Evolutionary conservation across 2,329 filamentous ascomycete species (phyloP).

Genomic region (Neofusicoccum umdonicola): DNA sequence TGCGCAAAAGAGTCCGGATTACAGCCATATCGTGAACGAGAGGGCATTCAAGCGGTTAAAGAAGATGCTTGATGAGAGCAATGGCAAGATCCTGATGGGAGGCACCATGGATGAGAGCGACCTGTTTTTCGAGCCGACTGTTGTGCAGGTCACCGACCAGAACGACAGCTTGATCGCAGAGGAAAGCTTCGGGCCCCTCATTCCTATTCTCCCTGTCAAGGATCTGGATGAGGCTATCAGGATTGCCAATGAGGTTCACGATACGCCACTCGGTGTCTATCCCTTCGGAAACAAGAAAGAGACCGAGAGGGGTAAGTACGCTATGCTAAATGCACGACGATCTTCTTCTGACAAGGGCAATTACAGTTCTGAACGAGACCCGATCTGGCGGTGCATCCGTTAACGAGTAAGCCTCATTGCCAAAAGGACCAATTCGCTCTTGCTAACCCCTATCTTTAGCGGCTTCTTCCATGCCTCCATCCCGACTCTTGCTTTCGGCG

Average conservation of each 20-base stretch:
- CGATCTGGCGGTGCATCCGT: conserved; percentile 52
- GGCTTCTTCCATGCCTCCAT: conserved; percentile 70
- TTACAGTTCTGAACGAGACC: conserved; percentile 44
- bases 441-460: conserved; percentile 10
- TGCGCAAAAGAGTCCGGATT: conserved; percentile 73
- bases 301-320: conserved; percentile 65
- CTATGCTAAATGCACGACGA: neutral
- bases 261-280: conserved; percentile 80
- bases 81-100: conserved; percentile 82
- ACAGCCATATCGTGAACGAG: conserved; percentile 75
- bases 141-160: conserved; percentile 74
- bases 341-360: neutral
- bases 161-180: conserved; percentile 77
- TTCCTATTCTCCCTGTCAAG: conserved; percentile 75
- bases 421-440: neutral
- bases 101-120: conserved; percentile 77
- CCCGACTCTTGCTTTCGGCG: conserved; percentile 74
- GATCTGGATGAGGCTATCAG: conserved; percentile 81
- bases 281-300: conserved; percentile 81
- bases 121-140: conserved; percentile 85
- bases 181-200: conserved; percentile 92
- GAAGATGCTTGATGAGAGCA: conserved; percentile 81
- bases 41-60: conserved; percentile 79
- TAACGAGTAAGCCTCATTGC: conserved; percentile 38
- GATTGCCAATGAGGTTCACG: conserved; percentile 75